A percentile compares a stretch with the other conserved stretches of the same genome.
phyloP scores from a whole-genome alignment of 2,329 filamentous ascomycete species.

The Fusarium sp. region DNA sequence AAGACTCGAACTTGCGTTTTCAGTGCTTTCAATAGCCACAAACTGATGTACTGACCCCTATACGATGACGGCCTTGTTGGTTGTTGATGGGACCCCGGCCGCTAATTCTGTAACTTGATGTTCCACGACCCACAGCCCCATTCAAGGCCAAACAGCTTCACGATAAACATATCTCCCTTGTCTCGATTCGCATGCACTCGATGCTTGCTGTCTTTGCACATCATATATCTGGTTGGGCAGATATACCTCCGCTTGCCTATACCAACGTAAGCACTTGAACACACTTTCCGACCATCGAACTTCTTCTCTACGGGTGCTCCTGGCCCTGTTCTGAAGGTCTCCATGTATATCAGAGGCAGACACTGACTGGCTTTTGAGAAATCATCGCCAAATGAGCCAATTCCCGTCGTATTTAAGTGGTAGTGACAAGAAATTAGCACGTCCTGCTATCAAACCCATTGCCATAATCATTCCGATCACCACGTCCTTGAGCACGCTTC shows the following conservation, averaged over 20 bases:
- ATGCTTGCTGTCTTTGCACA: background rate
- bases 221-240: fast-evolving
- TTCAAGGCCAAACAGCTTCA: background rate
- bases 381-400: fast-evolving
- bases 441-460: background rate
- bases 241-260: background rate
- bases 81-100: background rate
- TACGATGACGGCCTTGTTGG: conserved; percentile 15
- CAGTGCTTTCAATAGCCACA: conserved; percentile 19
- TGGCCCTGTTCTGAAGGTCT: too few relatives aligned
- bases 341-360: too few relatives aligned
- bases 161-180: fast-evolving
- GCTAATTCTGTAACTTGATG: background rate
- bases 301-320: too few relatives aligned
- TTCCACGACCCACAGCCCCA: background rate
- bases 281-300: background rate
- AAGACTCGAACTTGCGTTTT: conserved; percentile 28
- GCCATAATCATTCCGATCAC: background rate
- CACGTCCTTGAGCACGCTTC: background rate
- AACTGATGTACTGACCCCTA: conserved; percentile 27
- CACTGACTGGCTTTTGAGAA: background rate
- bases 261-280: background rate
- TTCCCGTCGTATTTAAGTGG: background rate
- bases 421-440: background rate
- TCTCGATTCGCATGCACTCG: too few relatives aligned